A percentile compares a stretch with the other conserved stretches of the same genome.
These are phyloP conservation scores for Paraphysoderma sedebokerense DNA, from an alignment of 371 early-diverging fungal species.

Conservation along the genomic window DNA sequence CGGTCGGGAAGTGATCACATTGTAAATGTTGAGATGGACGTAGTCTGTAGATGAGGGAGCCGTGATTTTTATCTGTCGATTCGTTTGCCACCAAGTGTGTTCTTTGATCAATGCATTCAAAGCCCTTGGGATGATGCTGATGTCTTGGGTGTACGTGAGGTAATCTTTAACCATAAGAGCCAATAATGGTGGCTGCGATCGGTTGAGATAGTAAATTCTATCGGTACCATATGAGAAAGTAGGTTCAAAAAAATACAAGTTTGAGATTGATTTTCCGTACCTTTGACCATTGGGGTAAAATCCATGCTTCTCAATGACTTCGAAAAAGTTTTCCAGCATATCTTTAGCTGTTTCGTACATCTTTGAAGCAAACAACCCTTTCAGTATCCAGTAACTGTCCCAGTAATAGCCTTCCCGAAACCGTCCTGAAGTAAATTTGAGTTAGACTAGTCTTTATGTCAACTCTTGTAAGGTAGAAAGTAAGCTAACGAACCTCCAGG, in stretches of 20 bases:
- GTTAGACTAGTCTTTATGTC: slow-evolving; percentile 63
- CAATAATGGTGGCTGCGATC: slow-evolving; percentile 76
- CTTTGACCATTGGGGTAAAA: slow-evolving; percentile 65
- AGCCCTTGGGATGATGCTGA: slow-evolving; percentile 22
- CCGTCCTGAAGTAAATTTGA: slow-evolving; percentile 11
- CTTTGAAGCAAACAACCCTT: slow-evolving; percentile 53
- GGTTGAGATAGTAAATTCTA: slow-evolving; percentile 65
- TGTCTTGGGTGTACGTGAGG: slow-evolving; percentile 32
- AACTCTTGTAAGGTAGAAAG: too few species aligned
- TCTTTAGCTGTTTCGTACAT: slow-evolving; percentile 33
- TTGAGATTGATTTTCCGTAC: too few species aligned
- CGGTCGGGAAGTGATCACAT: slow-evolving; percentile 33
- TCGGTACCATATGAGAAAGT: too few species aligned
- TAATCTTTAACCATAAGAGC: slow-evolving; percentile 51
- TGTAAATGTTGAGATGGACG: slow-evolving; percentile 32
- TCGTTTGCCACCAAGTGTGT: slow-evolving; percentile 43
- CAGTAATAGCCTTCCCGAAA: slow-evolving; percentile 86
- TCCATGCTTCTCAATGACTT: slow-evolving; percentile 48
- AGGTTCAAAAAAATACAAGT: too few species aligned
- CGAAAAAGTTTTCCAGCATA: slow-evolving; percentile 50
- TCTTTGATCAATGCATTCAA: slow-evolving; percentile 44
- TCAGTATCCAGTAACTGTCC: slow-evolving; percentile 72
- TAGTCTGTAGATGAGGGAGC: slow-evolving; percentile 4
- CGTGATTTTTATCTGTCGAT: slow-evolving; percentile 9
- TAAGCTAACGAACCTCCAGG: slow-evolving; percentile 86